Evolutionary conservation across 345 rosid genomes (phyloP), one percentile per base, ranked within the genome.

Genomic region (Mangifera indica): DNA sequence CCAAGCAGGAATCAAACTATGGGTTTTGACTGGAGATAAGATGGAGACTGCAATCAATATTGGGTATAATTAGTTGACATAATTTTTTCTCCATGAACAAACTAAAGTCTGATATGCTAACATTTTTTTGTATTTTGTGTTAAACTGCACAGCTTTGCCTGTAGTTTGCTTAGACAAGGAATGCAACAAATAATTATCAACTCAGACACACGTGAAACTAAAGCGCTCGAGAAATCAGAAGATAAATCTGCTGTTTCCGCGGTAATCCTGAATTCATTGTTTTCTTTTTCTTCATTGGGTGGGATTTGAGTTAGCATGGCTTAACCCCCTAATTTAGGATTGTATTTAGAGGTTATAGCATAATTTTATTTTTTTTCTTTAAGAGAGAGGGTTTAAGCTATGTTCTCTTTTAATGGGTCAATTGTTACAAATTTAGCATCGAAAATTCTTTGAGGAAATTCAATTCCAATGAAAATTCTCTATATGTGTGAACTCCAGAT

Each of bases 11-110:
- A 94, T 89, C 32, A 94, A 94, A 78, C 69, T 94, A 72, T 94
- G 98, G 98, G 96, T 94, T 69, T 81, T 94, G 82, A 94, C 98
- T 1, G 98, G 98, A 74, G 98, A 94, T 80, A 94, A 94, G 79
- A 90, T 94, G 97, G 98, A 94, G 85, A 94, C 98, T 0, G 98
- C 98, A 7, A 92, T 94, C 64, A 94, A 94, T 72, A 92, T 94
- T 7, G 98, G 98, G 98, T 92, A 76, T 72, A 76, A 11, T 59
- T 17, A 68, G 25, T 72, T 3, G 34, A 56, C 14, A 45, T 42
- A 32, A 37, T 12, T 58, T 67, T 53, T 37, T 37, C 7, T 6
- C 15, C 26, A 59, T 22, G 14, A 21, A 15, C 18, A 66, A 69
- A 57, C n/a, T 8, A 13, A 63, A 51, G 29, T 71, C 44, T 55